Conservation (phyloP, 2,329 filamentous ascomycete genomes). For the Albophoma yamanashiensis region DNA sequence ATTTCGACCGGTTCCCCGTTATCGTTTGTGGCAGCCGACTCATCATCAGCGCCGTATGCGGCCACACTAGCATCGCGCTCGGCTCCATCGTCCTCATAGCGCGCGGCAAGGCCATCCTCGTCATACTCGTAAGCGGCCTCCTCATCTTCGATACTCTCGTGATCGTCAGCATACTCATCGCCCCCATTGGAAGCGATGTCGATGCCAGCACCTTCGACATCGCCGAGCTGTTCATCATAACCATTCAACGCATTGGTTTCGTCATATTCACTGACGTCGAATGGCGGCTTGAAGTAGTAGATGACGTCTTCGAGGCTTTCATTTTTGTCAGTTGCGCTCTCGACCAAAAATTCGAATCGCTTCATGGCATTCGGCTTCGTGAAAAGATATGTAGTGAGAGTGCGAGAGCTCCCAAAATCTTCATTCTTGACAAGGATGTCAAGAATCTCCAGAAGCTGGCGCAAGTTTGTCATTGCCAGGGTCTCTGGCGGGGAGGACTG, state of each 20-base stretch:
- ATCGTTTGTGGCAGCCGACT: background rate
- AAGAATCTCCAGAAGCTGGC: slow-evolving; percentile 30
- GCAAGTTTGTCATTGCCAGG: slow-evolving; percentile 25
- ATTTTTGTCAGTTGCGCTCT: slow-evolving; percentile 30
- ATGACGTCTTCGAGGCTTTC: slow-evolving; percentile 30
- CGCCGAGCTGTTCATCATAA: slow-evolving; percentile 2
- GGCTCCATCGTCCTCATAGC: background rate
- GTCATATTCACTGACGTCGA: slow-evolving; percentile 1
- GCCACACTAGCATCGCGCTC: background rate
- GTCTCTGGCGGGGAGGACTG: slow-evolving; percentile 25
- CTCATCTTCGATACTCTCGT: background rate
- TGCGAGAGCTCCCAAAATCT: slow-evolving; percentile 25
- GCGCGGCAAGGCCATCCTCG: slow-evolving; percentile 2
- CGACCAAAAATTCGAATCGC: slow-evolving; percentile 27
- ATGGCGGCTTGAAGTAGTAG: slow-evolving; percentile 23
- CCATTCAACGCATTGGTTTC: slow-evolving; percentile 7
- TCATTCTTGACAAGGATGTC: slow-evolving; percentile 32
- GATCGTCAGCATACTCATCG: background rate
- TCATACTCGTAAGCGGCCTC: slow-evolving; percentile 5
- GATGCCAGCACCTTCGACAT: background rate
- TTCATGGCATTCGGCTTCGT: slow-evolving; percentile 27
- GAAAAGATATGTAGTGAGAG: slow-evolving; percentile 31
- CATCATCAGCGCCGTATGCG: background rate
- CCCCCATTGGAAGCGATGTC: slow-evolving; percentile 1
- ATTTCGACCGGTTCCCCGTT: background rate